Base-by-base conservation (phyloP, 2,329 filamentous ascomycete species). In the Albifimbria verrucaria region DNA sequence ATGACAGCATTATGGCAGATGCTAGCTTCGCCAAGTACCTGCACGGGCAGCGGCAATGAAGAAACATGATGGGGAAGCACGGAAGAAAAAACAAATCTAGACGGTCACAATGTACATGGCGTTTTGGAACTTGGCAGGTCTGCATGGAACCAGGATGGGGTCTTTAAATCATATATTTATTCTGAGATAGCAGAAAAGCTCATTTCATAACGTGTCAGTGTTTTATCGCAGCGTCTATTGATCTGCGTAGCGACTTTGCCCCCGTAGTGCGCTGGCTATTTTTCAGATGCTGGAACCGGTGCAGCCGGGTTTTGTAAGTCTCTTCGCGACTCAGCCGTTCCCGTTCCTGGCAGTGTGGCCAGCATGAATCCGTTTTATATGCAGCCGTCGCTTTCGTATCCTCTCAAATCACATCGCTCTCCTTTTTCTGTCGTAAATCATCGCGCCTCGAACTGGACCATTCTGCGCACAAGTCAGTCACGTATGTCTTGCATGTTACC, bases 391-490 rank as follows among this genome's bases (percentile, higher is more conserved):
- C 18, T 15, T 39, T 39, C 32, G 32, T 39, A 39, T 12, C 32
- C 12, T 39, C 11, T 12, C 32, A 39, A 4, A 15, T 39, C 32
- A 12, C 32, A 17, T 21, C 42, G 15, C 48, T 22, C 22, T 55
- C 55, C 12, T 26, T 20, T 39, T 22, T 21, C 12, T 46, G n/a
- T 15, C n/a, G n/a, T n/a, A n/a, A 22, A 36, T 53, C 57, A 97
- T 74, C 93, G 85, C 49, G 94, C 94, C 79, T 99, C 92, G 67
- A 99, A 97, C 76, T 99, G 94, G 49, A 97, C 92, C 92, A 97
- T 97, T 68, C 93, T 96, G 53, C 15, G 45, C 7, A 22, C 12
- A 2, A 17, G 36, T 62, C 49, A 64, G 57, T 20, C 25, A 26
- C n/a, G n/a, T n/a, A n/a, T n/a, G n/a, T 25, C 5, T 18, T 28